phyloP scores from a whole-genome alignment of 2,329 filamentous ascomycete genomes.

The Exophiala oligosperma region DNA sequence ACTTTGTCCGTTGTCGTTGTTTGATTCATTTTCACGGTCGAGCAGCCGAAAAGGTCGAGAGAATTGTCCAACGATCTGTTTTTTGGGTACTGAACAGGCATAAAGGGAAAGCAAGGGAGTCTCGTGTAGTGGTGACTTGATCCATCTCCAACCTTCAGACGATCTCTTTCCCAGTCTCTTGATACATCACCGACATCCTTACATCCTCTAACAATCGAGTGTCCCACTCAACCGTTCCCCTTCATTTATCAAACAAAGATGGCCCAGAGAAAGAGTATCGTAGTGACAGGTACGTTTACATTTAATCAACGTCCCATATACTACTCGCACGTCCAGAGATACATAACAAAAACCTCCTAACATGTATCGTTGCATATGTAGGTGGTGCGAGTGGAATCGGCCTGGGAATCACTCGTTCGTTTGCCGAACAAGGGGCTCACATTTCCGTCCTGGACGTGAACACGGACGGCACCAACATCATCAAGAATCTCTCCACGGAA shows the following conservation, averaged over 20 bases:
- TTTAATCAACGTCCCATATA: no score
- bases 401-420: constrained; percentile 36
- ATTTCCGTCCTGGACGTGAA: constrained; percentile 38
- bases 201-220: no score
- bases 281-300: constrained; percentile 32
- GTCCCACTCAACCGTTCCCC: no score
- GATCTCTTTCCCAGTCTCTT: no score
- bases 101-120: no score
- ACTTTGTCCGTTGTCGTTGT: not conserved
- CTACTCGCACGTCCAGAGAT: no score
- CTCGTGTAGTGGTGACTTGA: no score
- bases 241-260: not conserved
- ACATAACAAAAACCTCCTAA: not conserved
- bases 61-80: no score
- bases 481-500: constrained; percentile 30
- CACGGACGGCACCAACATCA: constrained; percentile 26
- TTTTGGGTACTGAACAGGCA: no score
- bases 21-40: not conserved
- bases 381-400: constrained; percentile 41
- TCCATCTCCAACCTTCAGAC: no score
- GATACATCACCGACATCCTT: no score
- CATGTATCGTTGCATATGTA: constrained; percentile 11
- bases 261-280: constrained; percentile 29
- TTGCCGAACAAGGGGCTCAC: constrained; percentile 34
- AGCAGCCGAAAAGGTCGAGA: not conserved